phyloP scores from a whole-genome alignment of 208 protist species.

The Strigomonas galati region DNA sequence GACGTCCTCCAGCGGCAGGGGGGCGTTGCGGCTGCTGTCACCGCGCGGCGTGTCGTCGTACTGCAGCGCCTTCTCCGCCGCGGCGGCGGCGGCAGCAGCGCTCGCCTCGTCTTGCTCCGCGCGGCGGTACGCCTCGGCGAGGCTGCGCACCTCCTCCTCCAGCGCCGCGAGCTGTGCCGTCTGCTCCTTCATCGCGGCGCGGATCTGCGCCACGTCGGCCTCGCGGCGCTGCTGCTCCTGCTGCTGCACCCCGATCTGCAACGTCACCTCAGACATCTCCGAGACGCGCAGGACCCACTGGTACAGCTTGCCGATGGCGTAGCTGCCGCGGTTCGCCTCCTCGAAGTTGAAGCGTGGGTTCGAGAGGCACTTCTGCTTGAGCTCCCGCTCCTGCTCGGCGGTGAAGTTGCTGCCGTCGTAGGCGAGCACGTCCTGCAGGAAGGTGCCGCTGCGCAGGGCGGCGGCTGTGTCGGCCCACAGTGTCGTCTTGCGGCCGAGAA shows the following conservation, averaged over 20 bases:
- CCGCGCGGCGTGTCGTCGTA: neutral
- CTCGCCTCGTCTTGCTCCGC: neutral
- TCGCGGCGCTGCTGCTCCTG: slow-evolving; percentile 11
- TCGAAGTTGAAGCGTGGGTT: slow-evolving; percentile 44
- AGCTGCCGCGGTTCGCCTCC: slow-evolving; percentile 52
- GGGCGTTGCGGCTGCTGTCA: neutral
- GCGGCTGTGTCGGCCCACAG: slow-evolving; percentile 40
- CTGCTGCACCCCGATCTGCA: slow-evolving; percentile 13
- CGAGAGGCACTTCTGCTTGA: slow-evolving; percentile 24
- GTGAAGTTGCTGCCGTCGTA: slow-evolving; percentile 39
- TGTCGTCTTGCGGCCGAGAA: slow-evolving; percentile 28
- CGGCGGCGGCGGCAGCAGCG: too few relatives aligned
- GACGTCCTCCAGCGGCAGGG: neutral
- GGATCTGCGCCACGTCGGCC: slow-evolving; percentile 13
- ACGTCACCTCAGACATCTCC: slow-evolving; percentile 27
- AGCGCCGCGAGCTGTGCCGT: slow-evolving; percentile 23
- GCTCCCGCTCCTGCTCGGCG: slow-evolving; percentile 13
- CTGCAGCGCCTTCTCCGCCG: slow-evolving; percentile 2
- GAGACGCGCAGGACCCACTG: slow-evolving; percentile 54
- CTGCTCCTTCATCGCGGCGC: slow-evolving; percentile 19
- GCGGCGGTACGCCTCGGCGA: slow-evolving; percentile 17
- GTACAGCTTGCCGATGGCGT: slow-evolving; percentile 46
- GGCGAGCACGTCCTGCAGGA: slow-evolving; percentile 36
- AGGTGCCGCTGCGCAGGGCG: slow-evolving; percentile 33
- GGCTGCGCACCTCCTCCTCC: slow-evolving; percentile 33